These are phyloP conservation scores for Skeletonema tropicum DNA, from an alignment of 108 stramenopile genomes.

Conservation along the genomic window DNA sequence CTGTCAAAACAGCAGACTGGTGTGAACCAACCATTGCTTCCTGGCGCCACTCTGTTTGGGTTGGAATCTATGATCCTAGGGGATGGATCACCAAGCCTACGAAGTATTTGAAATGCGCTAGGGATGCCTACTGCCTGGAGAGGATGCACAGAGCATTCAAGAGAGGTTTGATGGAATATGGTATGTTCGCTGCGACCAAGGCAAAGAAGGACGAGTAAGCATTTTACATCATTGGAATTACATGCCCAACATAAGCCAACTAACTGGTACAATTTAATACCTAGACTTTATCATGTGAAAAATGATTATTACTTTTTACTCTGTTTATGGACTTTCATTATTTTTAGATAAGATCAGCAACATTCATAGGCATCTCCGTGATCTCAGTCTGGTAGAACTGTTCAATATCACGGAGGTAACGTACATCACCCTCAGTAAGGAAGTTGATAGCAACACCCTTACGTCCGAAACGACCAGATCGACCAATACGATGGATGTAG, in stretches of 20 bases:
- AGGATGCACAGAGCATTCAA: conserved; percentile 96
- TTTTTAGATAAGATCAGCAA: conserved; percentile 90
- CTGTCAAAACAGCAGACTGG: conserved; percentile 91
- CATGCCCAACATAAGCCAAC: not conserved
- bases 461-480: conserved; percentile 99
- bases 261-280: not conserved
- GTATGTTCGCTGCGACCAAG: conserved; percentile 92
- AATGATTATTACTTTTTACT: conserved; percentile 3
- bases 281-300: not conserved
- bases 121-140: conserved; percentile 95
- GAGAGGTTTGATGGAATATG: conserved; percentile 96
- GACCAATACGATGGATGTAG: conserved; percentile 99
- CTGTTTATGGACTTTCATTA: conserved; percentile 16
- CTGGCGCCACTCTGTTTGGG: conserved; percentile 96
- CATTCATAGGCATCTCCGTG: conserved; percentile 97
- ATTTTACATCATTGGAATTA: not conserved
- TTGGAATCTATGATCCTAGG: conserved; percentile 91
- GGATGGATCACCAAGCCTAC: conserved; percentile 91
- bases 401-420: conserved; percentile 99
- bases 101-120: conserved; percentile 82
- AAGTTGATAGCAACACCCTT: conserved; percentile 99
- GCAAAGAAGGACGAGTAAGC: conserved; percentile 23
- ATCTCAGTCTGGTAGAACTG: conserved; percentile 99
- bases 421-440: conserved; percentile 95
- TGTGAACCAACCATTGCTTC: conserved; percentile 85